Conservation (phyloP, 106 monocot species). For the Gastrodia elata region DNA sequence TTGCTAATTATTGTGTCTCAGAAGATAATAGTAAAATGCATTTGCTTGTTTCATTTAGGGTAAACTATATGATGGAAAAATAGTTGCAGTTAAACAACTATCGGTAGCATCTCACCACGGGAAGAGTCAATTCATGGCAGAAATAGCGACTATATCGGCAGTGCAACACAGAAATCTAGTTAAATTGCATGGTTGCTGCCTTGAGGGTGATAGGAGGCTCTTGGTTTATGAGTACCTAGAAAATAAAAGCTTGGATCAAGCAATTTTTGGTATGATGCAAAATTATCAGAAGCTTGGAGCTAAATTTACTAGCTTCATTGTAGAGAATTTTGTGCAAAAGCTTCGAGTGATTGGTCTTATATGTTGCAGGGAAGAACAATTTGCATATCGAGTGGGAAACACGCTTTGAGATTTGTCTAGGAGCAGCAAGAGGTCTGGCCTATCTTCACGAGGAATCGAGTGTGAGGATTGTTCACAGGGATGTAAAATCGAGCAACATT, state of each 20-base stretch:
- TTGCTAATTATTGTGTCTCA: background rate
- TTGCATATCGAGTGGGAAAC: constrained; percentile 54
- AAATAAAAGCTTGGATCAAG: constrained; percentile 78
- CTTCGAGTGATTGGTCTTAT: background rate
- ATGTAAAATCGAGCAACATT: constrained; percentile 72
- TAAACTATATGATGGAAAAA: constrained; percentile 61
- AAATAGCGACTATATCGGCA: constrained; percentile 78
- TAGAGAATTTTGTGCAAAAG: too few relatives aligned
- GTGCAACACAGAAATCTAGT: constrained; percentile 87
- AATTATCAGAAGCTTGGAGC: background rate
- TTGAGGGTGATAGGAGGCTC: constrained; percentile 55
- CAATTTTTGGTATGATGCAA: constrained; percentile 57
- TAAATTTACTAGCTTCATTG: background rate
- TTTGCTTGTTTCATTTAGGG: constrained; percentile 38
- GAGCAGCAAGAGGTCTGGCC: constrained; percentile 62
- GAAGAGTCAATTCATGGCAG: constrained; percentile 71
- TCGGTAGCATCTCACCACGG: constrained; percentile 65
- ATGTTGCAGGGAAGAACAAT: constrained; percentile 29
- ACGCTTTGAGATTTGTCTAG: constrained; percentile 79
- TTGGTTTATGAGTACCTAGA: constrained; percentile 75
- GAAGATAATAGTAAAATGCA: background rate
- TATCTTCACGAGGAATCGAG: constrained; percentile 87
- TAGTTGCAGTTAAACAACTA: constrained; percentile 82
- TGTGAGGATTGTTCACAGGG: constrained; percentile 63
- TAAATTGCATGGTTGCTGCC: constrained; percentile 77